These are phyloP conservation scores for Seiridium cupressi DNA, from an alignment of 2,329 filamentous ascomycete genomes.

Conservation along the genomic window DNA sequence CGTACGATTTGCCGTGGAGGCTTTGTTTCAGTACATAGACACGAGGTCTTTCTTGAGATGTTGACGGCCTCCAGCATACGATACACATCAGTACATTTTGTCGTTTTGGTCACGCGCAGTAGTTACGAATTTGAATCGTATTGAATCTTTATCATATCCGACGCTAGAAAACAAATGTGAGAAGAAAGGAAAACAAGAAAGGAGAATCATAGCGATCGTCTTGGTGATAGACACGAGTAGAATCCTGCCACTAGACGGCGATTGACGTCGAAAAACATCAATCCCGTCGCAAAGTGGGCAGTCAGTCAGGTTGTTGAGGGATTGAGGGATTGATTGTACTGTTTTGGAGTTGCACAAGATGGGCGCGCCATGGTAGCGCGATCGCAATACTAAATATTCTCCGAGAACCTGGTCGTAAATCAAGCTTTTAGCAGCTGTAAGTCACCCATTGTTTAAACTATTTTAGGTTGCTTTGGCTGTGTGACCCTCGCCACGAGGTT, in stretches of 20 bases:
- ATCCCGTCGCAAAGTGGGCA: too few relatives aligned
- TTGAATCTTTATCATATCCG: background rate
- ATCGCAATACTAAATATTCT: background rate
- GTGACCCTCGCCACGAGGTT: constrained; percentile 10
- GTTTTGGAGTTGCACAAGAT: background rate
- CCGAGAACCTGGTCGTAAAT: constrained; percentile 7
- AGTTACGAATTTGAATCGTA: background rate
- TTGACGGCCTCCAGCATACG: background rate
- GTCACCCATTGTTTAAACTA: background rate
- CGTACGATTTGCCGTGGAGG: background rate
- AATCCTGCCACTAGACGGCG: background rate
- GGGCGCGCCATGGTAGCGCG: background rate
- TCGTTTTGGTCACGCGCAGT: background rate
- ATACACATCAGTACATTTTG: background rate
- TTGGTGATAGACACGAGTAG: too few relatives aligned
- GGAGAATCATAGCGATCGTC: background rate
- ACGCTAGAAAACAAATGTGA: background rate
- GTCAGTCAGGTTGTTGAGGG: too few relatives aligned
- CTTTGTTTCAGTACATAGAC: background rate
- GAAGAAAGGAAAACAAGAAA: background rate
- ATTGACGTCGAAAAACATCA: background rate
- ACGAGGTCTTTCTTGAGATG: background rate
- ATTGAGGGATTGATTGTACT: background rate
- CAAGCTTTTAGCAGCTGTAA: constrained; percentile 8
- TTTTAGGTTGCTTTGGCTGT: constrained; percentile 2